A percentile compares a stretch with the other conserved stretches of the same genome.
Conservation (phyloP, 495 filamentous ascomycete species). For the Aspergillus asperescens region DNA sequence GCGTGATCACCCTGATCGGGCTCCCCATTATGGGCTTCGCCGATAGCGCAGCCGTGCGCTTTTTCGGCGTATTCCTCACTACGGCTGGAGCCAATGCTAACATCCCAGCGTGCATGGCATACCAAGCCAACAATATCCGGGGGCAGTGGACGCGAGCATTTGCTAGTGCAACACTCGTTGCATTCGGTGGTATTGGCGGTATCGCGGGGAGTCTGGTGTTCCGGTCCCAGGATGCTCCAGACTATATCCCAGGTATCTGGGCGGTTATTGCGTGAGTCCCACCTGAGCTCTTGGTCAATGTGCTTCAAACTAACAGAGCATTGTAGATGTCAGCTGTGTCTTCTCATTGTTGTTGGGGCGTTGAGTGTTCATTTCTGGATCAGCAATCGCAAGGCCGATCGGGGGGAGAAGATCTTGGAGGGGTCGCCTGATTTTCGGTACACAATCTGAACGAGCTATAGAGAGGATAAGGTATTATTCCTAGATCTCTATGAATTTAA, state of each 20-base stretch:
- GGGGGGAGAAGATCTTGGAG: slow-evolving; percentile 37
- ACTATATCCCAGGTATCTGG: slow-evolving; percentile 52
- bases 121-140: slow-evolving; percentile 62
- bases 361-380: slow-evolving; percentile 33
- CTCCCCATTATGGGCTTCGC: slow-evolving; percentile 52
- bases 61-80: slow-evolving; percentile 60
- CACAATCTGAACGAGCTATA: slow-evolving; percentile 30
- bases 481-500: no score
- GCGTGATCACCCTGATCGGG: slow-evolving; percentile 43
- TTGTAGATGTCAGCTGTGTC: slow-evolving; percentile 37
- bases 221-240: slow-evolving; percentile 50
- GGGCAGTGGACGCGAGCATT: slow-evolving; percentile 64
- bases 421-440: slow-evolving; percentile 33
- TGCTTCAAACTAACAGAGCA: not conserved
- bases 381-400: slow-evolving; percentile 34
- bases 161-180: slow-evolving; percentile 50
- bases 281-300: not conserved
- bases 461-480: no score
- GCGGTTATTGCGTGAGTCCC: slow-evolving; percentile 39
- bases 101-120: slow-evolving; percentile 51
- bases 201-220: slow-evolving; percentile 55
- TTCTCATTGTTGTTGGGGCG: slow-evolving; percentile 30
- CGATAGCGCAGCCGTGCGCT: slow-evolving; percentile 44
- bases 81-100: slow-evolving; percentile 58
- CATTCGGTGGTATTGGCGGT: slow-evolving; percentile 55